Evolutionary conservation across 192 early-diverging fungal species (phyloP), one percentile per base, ranked within the genome.

Genomic region (Ambispora gerdemannii): DNA sequence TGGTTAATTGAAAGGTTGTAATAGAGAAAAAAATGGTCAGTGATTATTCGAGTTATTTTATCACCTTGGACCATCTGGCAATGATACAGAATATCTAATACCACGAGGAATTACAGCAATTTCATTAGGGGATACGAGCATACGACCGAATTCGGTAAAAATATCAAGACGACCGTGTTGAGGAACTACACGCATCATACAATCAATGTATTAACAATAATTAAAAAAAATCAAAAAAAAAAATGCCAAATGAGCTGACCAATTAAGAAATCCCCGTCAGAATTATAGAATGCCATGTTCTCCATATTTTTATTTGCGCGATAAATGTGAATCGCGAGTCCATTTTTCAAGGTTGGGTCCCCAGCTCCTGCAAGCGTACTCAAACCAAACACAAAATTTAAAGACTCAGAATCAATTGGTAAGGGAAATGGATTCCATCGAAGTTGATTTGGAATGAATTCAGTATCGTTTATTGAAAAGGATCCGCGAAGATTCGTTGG

Each of bases 61-160:
- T 74, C 80, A 85, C 80, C 76, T 86, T 50, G 91, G 88, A 0
- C 91, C 92, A 55, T 95, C 91, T 3, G 86, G 86, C 47, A 95
- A 75, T 17, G 81, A 68, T 17, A 98, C 91, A 2, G 88, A 82
- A 79, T 87, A 98, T 28, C 92, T 85, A 65, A 98, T 91, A 3
- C 94, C 95, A 38, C 92, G 89, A 62, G 93, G 96, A 71, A 98
- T 93, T 24, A 98, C 94, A 17, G 82, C 86, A 73, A 98, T 95
- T 71, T 98, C 95, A 76, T 92, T 91, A 7, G 96, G 94, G 51
- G 81, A 81, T 10, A 92, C 93, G 72, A 85, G 60, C 49, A 98
- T 80, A 60, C 80, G 77, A 63, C 96, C 96, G 72, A 97, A 86
- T 76, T 98, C 96, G 11, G 96, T 98, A 24, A 85, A 85, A 66